Evolutionary conservation across 768 basidiomycete genomes (phyloP).

Genomic region (Rhodotorula graminis): DNA sequence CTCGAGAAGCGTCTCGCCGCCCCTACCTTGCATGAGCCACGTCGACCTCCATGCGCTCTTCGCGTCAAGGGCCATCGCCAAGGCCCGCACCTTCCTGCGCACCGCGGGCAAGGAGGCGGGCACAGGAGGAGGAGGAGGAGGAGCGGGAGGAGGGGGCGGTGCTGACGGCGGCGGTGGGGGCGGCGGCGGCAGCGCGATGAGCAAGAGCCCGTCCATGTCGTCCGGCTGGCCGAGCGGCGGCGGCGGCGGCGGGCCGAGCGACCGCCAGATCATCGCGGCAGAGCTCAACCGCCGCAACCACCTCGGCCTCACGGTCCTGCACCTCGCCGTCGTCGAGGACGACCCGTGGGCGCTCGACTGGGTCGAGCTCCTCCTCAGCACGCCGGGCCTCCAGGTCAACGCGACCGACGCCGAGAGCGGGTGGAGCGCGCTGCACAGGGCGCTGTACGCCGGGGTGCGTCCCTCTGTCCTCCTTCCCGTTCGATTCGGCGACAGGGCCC

Average conservation of each 20-base stretch:
- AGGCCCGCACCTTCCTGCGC: conserved; percentile 26
- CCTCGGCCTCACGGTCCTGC: conserved; percentile 71
- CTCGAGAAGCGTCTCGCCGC: background rate
- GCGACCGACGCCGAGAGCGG: conserved; percentile 72
- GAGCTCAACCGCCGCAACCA: conserved; percentile 70
- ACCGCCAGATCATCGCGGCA: background rate
- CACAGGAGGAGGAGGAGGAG: background rate
- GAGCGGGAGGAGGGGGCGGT: background rate
- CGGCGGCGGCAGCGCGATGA: background rate
- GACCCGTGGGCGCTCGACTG: conserved; percentile 68
- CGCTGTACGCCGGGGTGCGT: conserved; percentile 64
- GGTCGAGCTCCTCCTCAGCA: conserved; percentile 66
- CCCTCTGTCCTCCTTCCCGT: background rate
- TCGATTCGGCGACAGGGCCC: no score
- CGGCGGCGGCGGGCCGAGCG: background rate
- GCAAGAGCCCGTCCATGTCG: background rate
- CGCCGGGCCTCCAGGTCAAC: conserved; percentile 74
- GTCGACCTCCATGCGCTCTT: conserved; percentile 35
- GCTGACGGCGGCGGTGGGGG: background rate
- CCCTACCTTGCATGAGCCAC: conserved; percentile 11
- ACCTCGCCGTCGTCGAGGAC: conserved; percentile 66
- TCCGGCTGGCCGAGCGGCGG: background rate
- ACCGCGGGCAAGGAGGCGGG: background rate
- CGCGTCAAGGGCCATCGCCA: conserved; percentile 33
- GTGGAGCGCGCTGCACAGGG: conserved; percentile 83